Conservation (phyloP, 345 rosid genomes). For the Salix exigua region DNA sequence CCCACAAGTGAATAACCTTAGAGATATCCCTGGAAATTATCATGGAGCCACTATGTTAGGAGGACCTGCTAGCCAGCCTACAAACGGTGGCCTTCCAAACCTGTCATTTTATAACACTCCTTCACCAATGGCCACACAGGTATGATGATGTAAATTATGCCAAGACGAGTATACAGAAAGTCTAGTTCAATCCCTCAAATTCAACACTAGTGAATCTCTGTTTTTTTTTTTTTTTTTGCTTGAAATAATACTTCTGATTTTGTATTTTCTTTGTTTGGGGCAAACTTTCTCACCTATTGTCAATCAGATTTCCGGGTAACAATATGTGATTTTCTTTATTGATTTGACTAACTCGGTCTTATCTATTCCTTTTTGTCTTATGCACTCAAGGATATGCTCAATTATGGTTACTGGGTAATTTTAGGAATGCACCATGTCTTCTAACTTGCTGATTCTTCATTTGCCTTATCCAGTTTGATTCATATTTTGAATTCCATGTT, state of each 20-base stretch:
- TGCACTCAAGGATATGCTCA: not conserved
- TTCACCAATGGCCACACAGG: conserved; percentile 84
- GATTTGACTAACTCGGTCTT: not conserved
- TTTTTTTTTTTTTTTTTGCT: not conserved
- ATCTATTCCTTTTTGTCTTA: not conserved
- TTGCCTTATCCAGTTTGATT: no score
- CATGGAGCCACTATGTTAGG: conserved; percentile 41
- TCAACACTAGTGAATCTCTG: not conserved
- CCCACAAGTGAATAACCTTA: conserved; percentile 57
- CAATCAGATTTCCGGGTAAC: no score
- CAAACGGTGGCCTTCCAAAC: conserved; percentile 65
- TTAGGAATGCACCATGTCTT: no score
- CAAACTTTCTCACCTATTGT: no score
- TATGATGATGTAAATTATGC: conserved; percentile 20
- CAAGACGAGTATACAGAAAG: not conserved
- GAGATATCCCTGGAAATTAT: conserved; percentile 67
- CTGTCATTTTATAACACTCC: conserved; percentile 79
- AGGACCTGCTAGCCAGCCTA: conserved; percentile 52
- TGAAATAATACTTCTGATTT: not conserved
- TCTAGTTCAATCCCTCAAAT: not conserved
- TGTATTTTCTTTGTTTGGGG: no score
- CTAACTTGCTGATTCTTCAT: no score
- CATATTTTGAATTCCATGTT: no score
- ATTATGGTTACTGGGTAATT: not conserved
- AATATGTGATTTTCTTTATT: not conserved